A percentile compares a stretch with the other conserved stretches of the same genome.
phyloP scores from a whole-genome alignment of 140 eudicot species.

The Stevia rebaudiana region DNA sequence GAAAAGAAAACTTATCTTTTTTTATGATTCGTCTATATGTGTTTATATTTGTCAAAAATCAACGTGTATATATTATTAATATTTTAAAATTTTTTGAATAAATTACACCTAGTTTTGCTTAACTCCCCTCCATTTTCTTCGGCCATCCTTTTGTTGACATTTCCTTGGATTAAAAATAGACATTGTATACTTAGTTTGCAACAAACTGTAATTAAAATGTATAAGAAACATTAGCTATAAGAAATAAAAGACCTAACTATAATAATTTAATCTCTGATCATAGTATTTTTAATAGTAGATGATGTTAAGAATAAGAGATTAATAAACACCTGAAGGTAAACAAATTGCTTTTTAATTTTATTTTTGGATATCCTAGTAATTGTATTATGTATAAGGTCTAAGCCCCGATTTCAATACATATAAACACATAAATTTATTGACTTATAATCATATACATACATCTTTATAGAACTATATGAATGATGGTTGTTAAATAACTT shows the following conservation, averaged over 20 bases:
- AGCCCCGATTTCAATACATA: no score
- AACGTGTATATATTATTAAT: background rate
- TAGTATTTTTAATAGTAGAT: background rate
- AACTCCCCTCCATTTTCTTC: background rate
- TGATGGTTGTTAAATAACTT: background rate
- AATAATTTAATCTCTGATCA: no score
- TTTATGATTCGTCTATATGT: background rate
- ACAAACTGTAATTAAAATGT: background rate
- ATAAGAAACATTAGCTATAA: background rate
- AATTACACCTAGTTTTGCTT: background rate
- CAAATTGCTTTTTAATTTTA: no score
- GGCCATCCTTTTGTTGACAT: background rate
- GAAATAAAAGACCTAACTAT: background rate
- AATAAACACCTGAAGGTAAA: background rate
- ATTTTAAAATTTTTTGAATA: background rate
- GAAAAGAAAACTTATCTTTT: background rate
- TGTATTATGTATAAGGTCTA: no score
- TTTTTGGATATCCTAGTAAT: no score
- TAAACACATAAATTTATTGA: background rate
- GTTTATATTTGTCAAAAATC: background rate
- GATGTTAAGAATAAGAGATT: background rate
- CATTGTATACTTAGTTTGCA: background rate
- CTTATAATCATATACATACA: background rate
- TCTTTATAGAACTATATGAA: background rate
- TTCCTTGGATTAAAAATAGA: background rate